Conservation (phyloP, 1,284 basidiomycete species). For the Cutaneotrichosporon sp. region DNA sequence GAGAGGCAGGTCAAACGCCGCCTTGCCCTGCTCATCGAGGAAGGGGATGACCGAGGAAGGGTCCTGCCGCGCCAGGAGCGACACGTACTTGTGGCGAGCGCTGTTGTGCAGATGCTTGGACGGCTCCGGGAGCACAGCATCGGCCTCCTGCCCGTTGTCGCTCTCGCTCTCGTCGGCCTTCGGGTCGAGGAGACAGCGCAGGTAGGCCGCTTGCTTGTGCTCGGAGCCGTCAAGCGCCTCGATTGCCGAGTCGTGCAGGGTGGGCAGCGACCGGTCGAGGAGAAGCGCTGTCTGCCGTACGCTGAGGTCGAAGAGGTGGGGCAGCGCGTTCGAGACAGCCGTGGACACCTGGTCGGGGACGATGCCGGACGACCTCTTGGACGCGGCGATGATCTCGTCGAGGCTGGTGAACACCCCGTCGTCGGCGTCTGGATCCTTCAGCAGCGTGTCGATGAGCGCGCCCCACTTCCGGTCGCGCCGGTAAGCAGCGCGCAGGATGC, state of each 20-base stretch:
- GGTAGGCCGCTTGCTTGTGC: conserved; percentile 71
- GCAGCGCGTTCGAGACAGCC: conserved; percentile 63
- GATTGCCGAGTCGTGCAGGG: conserved; percentile 61
- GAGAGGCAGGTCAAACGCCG: conserved; percentile 63
- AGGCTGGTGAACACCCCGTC: conserved; percentile 65
- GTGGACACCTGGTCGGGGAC: conserved; percentile 56
- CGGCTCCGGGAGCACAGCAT: conserved; percentile 6
- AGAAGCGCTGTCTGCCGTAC: conserved; percentile 69
- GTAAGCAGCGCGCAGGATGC: conserved; percentile 81
- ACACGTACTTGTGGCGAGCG: conserved; percentile 65
- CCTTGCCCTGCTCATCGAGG: conserved; percentile 63
- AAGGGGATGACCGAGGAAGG: conserved; percentile 67
- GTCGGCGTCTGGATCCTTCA: conserved; percentile 71
- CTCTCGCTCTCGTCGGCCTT: conserved; percentile 52
- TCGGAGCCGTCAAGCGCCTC: conserved; percentile 44
- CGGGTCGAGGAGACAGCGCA: conserved; percentile 72
- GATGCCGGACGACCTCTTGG: not conserved
- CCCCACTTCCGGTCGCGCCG: conserved; percentile 75
- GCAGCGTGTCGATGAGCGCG: conserved; percentile 67
- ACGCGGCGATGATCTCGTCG: conserved; percentile 60
- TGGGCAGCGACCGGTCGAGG: conserved; percentile 69
- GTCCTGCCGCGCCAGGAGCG: conserved; percentile 71
- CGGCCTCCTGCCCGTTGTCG: conserved; percentile 2
- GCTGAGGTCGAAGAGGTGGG: conserved; percentile 65
- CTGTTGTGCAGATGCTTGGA: conserved; percentile 58